Evolutionary conservation across 495 filamentous ascomycete species (phyloP).

Genomic region (Tuber indicum): DNA sequence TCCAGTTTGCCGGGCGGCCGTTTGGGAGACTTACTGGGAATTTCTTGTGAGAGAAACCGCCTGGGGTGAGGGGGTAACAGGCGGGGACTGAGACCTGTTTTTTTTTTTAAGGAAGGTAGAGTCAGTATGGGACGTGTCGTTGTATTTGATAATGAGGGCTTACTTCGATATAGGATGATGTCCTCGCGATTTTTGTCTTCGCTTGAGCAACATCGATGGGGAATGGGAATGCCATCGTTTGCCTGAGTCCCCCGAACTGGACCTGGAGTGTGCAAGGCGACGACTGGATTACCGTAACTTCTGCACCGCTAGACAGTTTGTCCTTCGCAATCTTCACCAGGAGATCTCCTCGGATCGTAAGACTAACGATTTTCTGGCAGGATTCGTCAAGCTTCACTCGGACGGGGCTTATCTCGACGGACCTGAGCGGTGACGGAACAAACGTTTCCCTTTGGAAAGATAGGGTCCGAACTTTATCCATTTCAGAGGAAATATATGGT

Average conservation of each 20-base stretch:
- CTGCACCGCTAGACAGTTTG: conserved; percentile 16
- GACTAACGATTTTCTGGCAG: conserved; percentile 14
- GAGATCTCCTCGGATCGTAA: conserved; percentile 33
- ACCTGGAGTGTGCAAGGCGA: conserved; percentile 39
- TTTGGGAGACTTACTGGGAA: conserved; percentile 34
- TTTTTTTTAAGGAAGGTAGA: background rate
- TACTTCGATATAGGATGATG: conserved; percentile 44
- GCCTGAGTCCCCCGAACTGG: conserved; percentile 17
- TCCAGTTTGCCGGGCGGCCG: conserved; percentile 34
- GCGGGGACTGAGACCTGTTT: conserved; percentile 31
- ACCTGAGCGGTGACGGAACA: background rate
- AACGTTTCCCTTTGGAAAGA: conserved; percentile 9
- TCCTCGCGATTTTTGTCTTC: conserved; percentile 43
- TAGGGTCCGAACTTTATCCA: conserved; percentile 13
- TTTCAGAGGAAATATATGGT: conserved; percentile 27
- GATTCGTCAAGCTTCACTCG: conserved; percentile 14
- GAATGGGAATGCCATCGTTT: conserved; percentile 41
- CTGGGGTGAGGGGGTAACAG: conserved; percentile 11
- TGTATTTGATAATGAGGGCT: background rate
- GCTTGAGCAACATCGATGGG: conserved; percentile 37
- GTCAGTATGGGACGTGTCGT: background rate
- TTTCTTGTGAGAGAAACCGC: conserved; percentile 28
- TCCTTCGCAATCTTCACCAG: conserved; percentile 23
- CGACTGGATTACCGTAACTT: conserved; percentile 35
- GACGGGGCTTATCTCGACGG: conserved; percentile 13